Evolutionary conservation across 805 yeast species (phyloP).

Genomic region (Saccharomycopsis olivae): DNA sequence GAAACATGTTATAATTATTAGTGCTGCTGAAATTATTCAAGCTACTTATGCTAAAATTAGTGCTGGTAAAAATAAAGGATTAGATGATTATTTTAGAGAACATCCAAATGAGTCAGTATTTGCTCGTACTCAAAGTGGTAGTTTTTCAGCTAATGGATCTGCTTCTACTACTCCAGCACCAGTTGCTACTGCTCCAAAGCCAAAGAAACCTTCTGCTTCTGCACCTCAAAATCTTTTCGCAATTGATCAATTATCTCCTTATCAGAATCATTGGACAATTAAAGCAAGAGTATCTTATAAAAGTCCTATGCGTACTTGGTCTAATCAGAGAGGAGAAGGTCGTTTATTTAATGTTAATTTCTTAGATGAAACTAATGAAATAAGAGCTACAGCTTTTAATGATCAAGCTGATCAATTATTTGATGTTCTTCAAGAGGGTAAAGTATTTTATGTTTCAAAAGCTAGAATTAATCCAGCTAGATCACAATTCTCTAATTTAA

Average conservation of each 20-base stretch:
- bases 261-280: constrained; percentile 83
- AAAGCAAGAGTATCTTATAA: constrained; percentile 87
- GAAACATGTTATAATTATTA: constrained; percentile 23
- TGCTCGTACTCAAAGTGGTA: constrained; percentile 10
- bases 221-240: constrained; percentile 43
- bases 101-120: constrained; percentile 45
- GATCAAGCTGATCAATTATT: constrained; percentile 73
- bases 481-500: constrained; percentile 72
- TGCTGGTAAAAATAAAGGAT: constrained; percentile 29
- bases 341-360: constrained; percentile 81
- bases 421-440: constrained; percentile 75
- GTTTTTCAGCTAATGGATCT: constrained; percentile 2
- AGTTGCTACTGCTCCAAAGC: too few species aligned
- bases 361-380: constrained; percentile 91
- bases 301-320: constrained; percentile 81
- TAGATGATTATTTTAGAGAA: constrained; percentile 48
- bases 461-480: constrained; percentile 77
- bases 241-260: constrained; percentile 85
- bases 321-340: constrained; percentile 80
- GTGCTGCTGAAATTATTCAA: constrained; percentile 18
- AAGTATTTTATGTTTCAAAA: constrained; percentile 74
- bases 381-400: constrained; percentile 89
- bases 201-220: constrained; percentile 18
- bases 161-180: constrained; percentile 21
- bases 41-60: constrained; percentile 20